Base-by-base conservation (phyloP, 2,329 filamentous ascomycete genomes). In the Ceratocystiopsis minuta region DNA sequence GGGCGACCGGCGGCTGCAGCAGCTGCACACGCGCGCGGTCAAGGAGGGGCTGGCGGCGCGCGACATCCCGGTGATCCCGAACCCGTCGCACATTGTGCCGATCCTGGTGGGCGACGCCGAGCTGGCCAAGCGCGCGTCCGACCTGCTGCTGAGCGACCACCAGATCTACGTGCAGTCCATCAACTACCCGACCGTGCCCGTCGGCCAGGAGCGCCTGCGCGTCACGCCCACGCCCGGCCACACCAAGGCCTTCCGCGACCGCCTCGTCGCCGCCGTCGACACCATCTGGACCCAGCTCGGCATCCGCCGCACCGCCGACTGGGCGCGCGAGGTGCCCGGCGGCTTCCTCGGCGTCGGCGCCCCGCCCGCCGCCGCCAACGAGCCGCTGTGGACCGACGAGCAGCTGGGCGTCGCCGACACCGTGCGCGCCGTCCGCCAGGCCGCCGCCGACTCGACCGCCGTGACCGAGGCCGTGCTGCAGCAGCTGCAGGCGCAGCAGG, bases 131-230 rank as follows among this genome's bases (percentile, higher is more conserved):
- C 70, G 79, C 52, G 90, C 90, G 9, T 93, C 84, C 18, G 90
- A 98, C 57, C 76, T 93, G 66, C 75, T 98, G 17, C 72, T 98
- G 14, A 77, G 81, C 51, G 80, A 93, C 51, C 82, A 94, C 66
- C 75, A 78, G 47, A 95, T 98, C 57, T 98, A 98, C 57, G 90
- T 98, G 20, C 90, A 98, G 64, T 86, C 85, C 43, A 96, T 98
- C 71, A 98, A 98, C 66, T 96, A 96, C 63, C 90, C 90, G 2
- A 98, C 90, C 40, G 90, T 98, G 3, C 90, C 90, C 3, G 85
- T 93, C 7, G 90, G 90, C n/a, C 87, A 98, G 66, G 90, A 98
- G 62, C 79, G 90, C 45, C 78, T 98, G 43, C 81, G 90, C 50
- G 85, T 98, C 59, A 98, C 90, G 2, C 90, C 90, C 0, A 98